Percentiles rank a stretch among this genome's conserved stretches.
Evolutionary conservation across 2,329 filamentous ascomycete genomes (phyloP).

Genomic region (Arthrobotrys sinensis): DNA sequence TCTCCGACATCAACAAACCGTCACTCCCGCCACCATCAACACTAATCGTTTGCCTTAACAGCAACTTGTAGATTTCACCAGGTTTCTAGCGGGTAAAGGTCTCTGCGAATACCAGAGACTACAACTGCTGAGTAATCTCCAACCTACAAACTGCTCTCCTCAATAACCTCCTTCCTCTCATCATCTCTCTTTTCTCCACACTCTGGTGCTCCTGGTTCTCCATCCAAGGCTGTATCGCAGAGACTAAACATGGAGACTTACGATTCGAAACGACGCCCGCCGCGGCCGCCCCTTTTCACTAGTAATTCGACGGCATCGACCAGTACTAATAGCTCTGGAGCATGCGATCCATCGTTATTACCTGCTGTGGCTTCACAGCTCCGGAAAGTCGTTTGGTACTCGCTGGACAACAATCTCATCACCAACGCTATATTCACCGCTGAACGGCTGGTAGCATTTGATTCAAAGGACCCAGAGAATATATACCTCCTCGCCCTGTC

Average conservation of each 20-base stretch:
- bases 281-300: slow-evolving; percentile 50
- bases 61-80: slow-evolving; percentile 1
- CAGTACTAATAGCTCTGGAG: slow-evolving; percentile 17
- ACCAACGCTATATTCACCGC: slow-evolving; percentile 95
- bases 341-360: slow-evolving; percentile 48
- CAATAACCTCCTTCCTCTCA: slow-evolving; percentile 60
- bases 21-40: slow-evolving; percentile 23
- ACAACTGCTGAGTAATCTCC: slow-evolving; percentile 38
- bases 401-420: slow-evolving; percentile 89
- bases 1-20: not conserved
- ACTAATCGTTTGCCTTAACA: not conserved
- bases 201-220: slow-evolving; percentile 59
- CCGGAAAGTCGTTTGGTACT: slow-evolving; percentile 78
- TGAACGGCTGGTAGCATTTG: slow-evolving; percentile 86
- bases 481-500: slow-evolving; percentile 87
- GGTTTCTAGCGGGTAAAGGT: slow-evolving; percentile 44
- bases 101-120: slow-evolving; percentile 60
- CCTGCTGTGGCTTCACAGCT: slow-evolving; percentile 70
- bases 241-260: slow-evolving; percentile 55
- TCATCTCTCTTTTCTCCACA: slow-evolving; percentile 59
- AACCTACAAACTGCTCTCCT: slow-evolving; percentile 60
- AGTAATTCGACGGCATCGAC: slow-evolving; percentile 26
- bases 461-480: slow-evolving; percentile 84
- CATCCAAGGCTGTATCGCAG: slow-evolving; percentile 56
- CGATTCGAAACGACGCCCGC: slow-evolving; percentile 57